Evolutionary conservation across 2,329 filamentous ascomycete genomes (phyloP), one percentile per base, ranked within the genome.

Genomic region (Xylaria sp.): DNA sequence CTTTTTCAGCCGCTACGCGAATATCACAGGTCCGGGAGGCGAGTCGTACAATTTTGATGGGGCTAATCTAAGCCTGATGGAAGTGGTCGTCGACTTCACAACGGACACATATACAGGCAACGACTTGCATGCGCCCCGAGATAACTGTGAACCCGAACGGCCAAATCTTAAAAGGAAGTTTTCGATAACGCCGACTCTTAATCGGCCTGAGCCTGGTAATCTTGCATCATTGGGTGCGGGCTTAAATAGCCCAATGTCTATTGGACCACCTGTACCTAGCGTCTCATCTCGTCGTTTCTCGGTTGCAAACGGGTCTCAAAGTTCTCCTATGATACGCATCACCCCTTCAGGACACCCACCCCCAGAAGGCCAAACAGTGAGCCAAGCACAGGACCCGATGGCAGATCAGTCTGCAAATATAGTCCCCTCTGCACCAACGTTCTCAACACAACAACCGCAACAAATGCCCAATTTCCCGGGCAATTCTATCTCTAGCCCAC

Each of bases 1-100:
- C 77, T 97, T 97, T 80, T 94, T 96, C 74, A 92, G 96, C 74
- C 87, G 94, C 34, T 97, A 97, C 69, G 81, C 83, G 0, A 87
- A 86, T 67, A 84, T 89, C 54, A 83, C 84, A 0, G 84, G 86
- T 0, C 82, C 83, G 23, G 89, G 89, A 0, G 91, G 90, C 0
- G 85, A 89, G 66, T 84, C 86, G 0, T 87, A 85, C 72, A 83
- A 80, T 5, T 92, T 96, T 64, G 92, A 96, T 74, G 89, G 91
- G 1, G 90, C 92, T 1, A 92, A 94, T 76, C 84, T 95, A 46
- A 91, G 88, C 18, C 88, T 96, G 63, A 82, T 87, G 1, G 92
- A 95, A 74, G 86, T 91, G 1, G 80, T 86, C 8, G 81, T 90
- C 15, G 90, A 93, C 70, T 86, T 87, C 52, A 81, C 86, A 2